These are phyloP conservation scores for Phytophthora cryptogea DNA, from an alignment of 352 stramenopile species.

Conservation along the genomic window DNA sequence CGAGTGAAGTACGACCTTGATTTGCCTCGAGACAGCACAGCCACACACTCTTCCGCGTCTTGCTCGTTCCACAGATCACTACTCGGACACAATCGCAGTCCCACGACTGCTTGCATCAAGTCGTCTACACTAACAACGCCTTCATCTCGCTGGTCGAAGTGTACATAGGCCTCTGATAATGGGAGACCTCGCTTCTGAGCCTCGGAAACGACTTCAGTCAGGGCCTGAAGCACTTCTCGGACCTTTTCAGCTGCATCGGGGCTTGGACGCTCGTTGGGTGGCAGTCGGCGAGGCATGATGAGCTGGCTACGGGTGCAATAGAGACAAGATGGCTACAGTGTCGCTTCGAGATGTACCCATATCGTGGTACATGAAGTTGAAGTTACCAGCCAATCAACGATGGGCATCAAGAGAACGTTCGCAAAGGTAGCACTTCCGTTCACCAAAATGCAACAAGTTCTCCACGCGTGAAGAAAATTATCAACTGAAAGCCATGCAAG, in stretches of 20 bases:
- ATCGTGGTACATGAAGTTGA: slow-evolving; percentile 26
- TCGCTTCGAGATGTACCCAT: slow-evolving; percentile 26
- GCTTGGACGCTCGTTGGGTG: not conserved
- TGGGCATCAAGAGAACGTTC: slow-evolving; percentile 27
- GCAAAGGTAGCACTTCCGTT: not conserved
- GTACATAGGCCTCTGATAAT: slow-evolving; percentile 53
- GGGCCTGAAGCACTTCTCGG: slow-evolving; percentile 37
- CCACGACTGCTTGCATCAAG: slow-evolving; percentile 54
- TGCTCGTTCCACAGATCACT: slow-evolving; percentile 41
- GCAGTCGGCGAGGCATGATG: slow-evolving; percentile 16
- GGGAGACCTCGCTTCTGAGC: slow-evolving; percentile 53
- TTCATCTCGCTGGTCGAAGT: slow-evolving; percentile 57
- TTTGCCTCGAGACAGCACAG: slow-evolving; percentile 34
- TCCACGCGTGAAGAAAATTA: slow-evolving; percentile 15
- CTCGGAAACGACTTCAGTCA: slow-evolving; percentile 54
- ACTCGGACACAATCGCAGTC: slow-evolving; percentile 36
- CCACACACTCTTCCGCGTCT: slow-evolving; percentile 55
- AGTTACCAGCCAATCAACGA: slow-evolving; percentile 26
- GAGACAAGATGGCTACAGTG: slow-evolving; percentile 26
- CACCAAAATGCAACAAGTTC: slow-evolving; percentile 31
- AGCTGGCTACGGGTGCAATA: slow-evolving; percentile 13
- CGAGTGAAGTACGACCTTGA: slow-evolving; percentile 58
- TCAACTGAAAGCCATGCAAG: slow-evolving; percentile 1
- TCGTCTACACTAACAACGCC: slow-evolving; percentile 54
- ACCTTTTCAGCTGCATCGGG: slow-evolving; percentile 6